A percentile compares a stretch with the other conserved stretches of the same genome.
Conservation (phyloP, 352 stramenopile species). For the Pythium grandisporangium region DNA sequence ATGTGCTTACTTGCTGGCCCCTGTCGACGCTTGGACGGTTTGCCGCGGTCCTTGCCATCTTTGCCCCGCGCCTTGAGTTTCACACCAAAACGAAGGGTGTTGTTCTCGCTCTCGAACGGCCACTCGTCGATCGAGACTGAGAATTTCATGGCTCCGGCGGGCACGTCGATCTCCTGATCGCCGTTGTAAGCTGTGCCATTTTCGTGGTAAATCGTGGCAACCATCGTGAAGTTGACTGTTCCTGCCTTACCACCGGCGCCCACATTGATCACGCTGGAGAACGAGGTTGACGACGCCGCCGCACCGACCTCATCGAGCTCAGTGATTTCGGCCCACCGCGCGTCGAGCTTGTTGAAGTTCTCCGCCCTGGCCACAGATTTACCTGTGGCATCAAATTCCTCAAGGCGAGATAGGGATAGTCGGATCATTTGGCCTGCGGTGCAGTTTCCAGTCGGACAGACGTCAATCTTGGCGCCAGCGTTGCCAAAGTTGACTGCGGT, state of each 20-base stretch:
- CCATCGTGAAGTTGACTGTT: conserved; percentile 19
- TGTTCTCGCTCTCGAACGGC: conserved; percentile 14
- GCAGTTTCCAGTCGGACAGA: conserved; percentile 21
- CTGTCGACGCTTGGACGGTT: conserved; percentile 9
- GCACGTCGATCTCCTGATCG: conserved; percentile 16
- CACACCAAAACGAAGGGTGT: conserved; percentile 20
- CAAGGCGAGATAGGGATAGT: conserved; percentile 15
- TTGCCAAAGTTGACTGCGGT: conserved; percentile 24
- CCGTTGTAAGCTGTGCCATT: conserved; percentile 23
- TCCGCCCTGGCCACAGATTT: conserved; percentile 2
- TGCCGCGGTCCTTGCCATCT: background rate
- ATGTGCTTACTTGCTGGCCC: conserved; percentile 9
- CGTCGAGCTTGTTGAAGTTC: conserved; percentile 16
- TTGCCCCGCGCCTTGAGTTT: conserved; percentile 15
- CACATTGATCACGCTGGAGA: conserved; percentile 10
- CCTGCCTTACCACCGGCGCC: background rate
- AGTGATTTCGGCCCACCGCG: conserved; percentile 18
- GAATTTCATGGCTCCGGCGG: conserved; percentile 33
- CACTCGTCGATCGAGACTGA: conserved; percentile 19
- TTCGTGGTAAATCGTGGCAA: conserved; percentile 19
- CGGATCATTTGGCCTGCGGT: conserved; percentile 7
- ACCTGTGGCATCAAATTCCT: conserved; percentile 14
- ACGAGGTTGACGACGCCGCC: conserved; percentile 16
- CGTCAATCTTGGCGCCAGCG: conserved; percentile 19
- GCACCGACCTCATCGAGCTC: conserved; percentile 5